phyloP scores from a whole-genome alignment of 2,329 filamentous ascomycete species.

The Pseudogymnoascus sp. region DNA sequence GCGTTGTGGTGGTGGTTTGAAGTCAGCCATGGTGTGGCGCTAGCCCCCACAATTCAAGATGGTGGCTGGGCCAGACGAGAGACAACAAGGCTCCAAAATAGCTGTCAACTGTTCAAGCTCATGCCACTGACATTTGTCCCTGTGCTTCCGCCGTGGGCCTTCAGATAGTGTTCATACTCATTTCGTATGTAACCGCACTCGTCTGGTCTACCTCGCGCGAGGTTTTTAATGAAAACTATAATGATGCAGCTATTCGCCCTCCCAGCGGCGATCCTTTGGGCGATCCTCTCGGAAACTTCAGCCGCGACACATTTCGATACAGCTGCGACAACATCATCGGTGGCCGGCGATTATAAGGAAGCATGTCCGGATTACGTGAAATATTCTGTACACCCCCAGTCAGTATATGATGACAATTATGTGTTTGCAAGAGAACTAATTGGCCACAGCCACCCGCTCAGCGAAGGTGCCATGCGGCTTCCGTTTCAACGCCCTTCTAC shows the following conservation, averaged over 20 bases:
- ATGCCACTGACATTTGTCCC: neutral
- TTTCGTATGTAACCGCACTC: neutral
- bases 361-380: constrained; percentile 31
- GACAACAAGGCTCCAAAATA: constrained; percentile 7
- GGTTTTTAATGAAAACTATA: neutral
- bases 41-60: neutral
- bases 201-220: neutral
- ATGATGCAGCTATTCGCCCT: constrained; percentile 1
- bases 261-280: neutral
- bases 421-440: constrained; percentile 25
- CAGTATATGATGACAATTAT: constrained; percentile 8
- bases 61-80: neutral
- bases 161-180: neutral
- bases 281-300: neutral
- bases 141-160: neutral
- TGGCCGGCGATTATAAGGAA: constrained; percentile 10
- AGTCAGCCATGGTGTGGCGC: neutral
- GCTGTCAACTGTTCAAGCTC: neutral
- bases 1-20: neutral
- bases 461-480: constrained; percentile 68
- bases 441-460: constrained; percentile 61
- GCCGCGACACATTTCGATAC: neutral
- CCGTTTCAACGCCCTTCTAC: constrained; percentile 79
- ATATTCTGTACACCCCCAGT: constrained; percentile 22
- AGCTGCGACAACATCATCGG: neutral